Base-by-base conservation (phyloP, 108 stramenopile species). In the Nitzschia palea region DNA sequence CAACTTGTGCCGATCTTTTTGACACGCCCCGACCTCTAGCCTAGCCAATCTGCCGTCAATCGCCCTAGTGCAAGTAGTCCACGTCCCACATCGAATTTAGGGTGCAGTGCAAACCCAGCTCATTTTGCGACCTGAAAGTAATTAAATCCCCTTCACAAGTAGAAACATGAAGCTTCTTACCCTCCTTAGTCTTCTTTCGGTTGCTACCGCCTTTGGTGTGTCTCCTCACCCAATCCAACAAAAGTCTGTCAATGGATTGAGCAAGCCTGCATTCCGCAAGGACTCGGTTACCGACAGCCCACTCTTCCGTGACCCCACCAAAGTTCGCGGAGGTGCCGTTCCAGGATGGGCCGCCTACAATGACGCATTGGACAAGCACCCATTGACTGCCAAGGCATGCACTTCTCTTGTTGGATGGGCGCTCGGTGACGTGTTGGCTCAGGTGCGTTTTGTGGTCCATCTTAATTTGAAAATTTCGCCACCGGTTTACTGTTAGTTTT, bases 341-440 rank as follows among this genome's bases (percentile, higher is more conserved):
- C 94, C 91, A 42, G 89, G 89, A 71, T 86, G 90, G 81, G 87
- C 93, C 36, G 89, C 94, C 44, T 98, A 98, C 88, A 95, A 94
- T 51, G 82, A 86, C 27, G 91, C 93, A 30, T 78, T 98, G 54
- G 96, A 96, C 62, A 82, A 89, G 58, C 91, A 89, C 26, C 98
- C 98, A 18, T 86, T 98, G 70, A 77, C 88, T 26, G 90, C 94
- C 70, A 97, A 97, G 96, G 96, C 97, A 40, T 66, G 80, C 71
- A 98, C 97, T 18, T 96, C 95, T 32, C 84, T 96, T 58, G 94
- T 96, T 53, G 97, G 97, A 53, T 98, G 96, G 91, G 89, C 93
- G 31, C 79, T 97, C 60, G 96, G 96, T 50, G 97, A 98, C 83
- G 68, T 96, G 66, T 86, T 98, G 44, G 95, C 97, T 56, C 97